Base-by-base conservation (phyloP, 1,139 yeast genomes). In the Protomyces inouyei region DNA sequence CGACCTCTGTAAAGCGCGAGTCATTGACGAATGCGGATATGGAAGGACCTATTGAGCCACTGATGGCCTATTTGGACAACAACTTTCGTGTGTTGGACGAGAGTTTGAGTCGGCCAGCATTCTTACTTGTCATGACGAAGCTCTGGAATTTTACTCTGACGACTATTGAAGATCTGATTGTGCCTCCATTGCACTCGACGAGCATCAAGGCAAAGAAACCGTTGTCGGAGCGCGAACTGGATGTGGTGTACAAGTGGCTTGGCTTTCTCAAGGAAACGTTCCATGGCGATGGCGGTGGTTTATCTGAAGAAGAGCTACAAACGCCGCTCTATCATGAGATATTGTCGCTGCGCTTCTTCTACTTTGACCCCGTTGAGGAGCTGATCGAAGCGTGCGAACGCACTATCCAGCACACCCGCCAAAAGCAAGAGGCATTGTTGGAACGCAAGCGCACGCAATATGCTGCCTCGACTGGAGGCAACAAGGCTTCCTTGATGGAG, bases 281-380 rank as follows among this genome's bases (percentile, higher is more conserved):
- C 76, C 85, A 89, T 72, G 86, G 88, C 71, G 85, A 83, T 65
- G 96, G 96, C 0, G 87, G 86, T 60, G 96, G 96, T 0, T 95
- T 95, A 0, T 82, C 91, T 0, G 72, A 88, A 52, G 85, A 82
- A 68, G 83, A 82, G 10, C 76, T 89, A 71, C 86, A 85, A 69
- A 76, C 79, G 0, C 68, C 73, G 0, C 82, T 79, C 60, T 78
- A 88, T 67, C 80, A 79, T 67, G 81, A 75, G 45, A 91, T 86
- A 70, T 83, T 87, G 12, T 46, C 87, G 84, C 71, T 88, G 87
- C 71, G 90, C 86, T 68, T 78, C 82, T 65, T 78, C 81, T n/a
- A 65, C 35, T 61, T 59, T 9, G 64, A 67, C 4, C 59, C 68
- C 18, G 56, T 67, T 25, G 65, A 66, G 35, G 55, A 46, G 78